Evolutionary conservation across 78 protist genomes (phyloP).

Genomic region (Polysphondylium violaceum): DNA sequence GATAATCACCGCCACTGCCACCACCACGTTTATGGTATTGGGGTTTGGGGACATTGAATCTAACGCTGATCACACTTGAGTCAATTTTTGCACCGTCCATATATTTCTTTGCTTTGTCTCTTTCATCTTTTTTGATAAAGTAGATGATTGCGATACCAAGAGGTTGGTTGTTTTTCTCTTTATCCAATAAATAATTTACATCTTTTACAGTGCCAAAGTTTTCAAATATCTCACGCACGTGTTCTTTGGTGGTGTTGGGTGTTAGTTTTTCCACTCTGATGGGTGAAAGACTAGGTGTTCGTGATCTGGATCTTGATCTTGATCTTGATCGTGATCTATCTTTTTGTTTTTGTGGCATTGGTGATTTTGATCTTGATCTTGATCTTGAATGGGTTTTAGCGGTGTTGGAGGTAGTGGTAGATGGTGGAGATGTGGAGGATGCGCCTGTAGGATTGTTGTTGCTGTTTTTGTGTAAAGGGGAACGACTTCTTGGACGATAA

Average conservation of each 20-base stretch:
- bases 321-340: background rate
- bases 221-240: conserved; percentile 33
- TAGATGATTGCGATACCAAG: conserved; percentile 45
- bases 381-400: background rate
- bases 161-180: conserved; percentile 20
- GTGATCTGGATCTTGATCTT: conserved; percentile 10
- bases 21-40: too few relatives aligned
- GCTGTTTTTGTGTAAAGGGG: background rate
- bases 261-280: conserved; percentile 53
- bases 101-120: conserved; percentile 57
- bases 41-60: conserved; percentile 21
- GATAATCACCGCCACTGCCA: conserved; percentile 1
- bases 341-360: background rate
- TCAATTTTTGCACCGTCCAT: conserved; percentile 59
- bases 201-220: conserved; percentile 34
- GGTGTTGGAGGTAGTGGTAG: background rate
- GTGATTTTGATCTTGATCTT: conserved; percentile 2
- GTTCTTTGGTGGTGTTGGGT: conserved; percentile 47
- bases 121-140: conserved; percentile 29
- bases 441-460: background rate
- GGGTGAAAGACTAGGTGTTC: conserved; percentile 47
- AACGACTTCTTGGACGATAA: background rate
- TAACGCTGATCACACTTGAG: conserved; percentile 16
- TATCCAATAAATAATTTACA: background rate
- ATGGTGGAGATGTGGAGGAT: background rate